Evolutionary conservation across 805 yeast species (phyloP), one percentile per base, ranked within the genome.

Genomic region (Kazachstania martiniae): DNA sequence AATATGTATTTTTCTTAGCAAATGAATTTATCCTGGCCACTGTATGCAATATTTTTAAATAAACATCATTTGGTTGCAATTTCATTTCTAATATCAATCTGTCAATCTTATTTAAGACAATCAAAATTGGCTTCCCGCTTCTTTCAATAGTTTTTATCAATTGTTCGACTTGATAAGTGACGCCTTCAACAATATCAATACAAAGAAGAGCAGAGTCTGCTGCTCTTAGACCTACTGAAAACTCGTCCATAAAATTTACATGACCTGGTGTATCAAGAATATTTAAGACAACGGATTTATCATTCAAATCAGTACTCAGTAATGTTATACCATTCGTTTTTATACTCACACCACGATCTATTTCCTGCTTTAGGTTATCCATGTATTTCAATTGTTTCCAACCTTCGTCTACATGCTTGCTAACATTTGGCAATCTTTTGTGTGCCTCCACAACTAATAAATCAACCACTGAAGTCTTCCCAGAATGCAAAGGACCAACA

Each of bases 231-330:
- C 81, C 68, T 0, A 71, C 66, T 0, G 72, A 65, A 4, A 73
- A 58, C 43, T 91, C 96, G 49, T 85, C 95, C 18, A 65, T 58
- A 47, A 91, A 91, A 47, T 85, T 77, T 0, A 72, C 69, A 55
- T 91, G 97, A 0, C 99, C 99, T 0, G 99, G 99, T 0, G 94
- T 64, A 47, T 93, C 99, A 1, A 85, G 42, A 1, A 87, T 39
- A 46, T 80, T 83, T 14, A 77, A 45, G 0, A 72, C 70, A 12
- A 61, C 56, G 0, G 94, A 77, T 39, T 69, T 72, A 1, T 64
- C 70, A 12, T 57, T 57, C 18, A 71, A 39, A 47, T 73, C 72
- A 0, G 68, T 70, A 12, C 78, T 52, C 5, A 87, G 51, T 8
- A 83, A 43, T 0, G 89, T 61, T 41, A 80, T 65, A 0, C 84